Percentiles rank a stretch among this genome's conserved stretches.
Evolutionary conservation across 2,329 filamentous ascomycete genomes (phyloP).

Genomic region (Paracoccidioides lutzii): DNA sequence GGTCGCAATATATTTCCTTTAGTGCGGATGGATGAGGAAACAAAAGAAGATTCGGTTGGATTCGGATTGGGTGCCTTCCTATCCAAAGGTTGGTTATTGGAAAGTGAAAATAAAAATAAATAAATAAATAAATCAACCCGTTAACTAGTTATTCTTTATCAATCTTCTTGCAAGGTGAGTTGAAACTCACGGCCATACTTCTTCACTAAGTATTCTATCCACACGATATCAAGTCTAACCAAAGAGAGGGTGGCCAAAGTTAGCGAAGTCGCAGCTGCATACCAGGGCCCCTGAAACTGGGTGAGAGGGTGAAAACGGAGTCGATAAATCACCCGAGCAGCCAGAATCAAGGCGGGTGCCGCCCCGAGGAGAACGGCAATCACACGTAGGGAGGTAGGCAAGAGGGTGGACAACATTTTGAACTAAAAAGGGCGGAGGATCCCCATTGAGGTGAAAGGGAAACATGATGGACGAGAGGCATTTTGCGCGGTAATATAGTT

Average conservation of each 20-base stretch:
- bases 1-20: conserved; percentile 31
- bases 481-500: too few relatives aligned
- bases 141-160: too few relatives aligned
- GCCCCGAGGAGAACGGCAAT: too few relatives aligned
- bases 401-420: too few relatives aligned
- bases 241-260: conserved; percentile 11
- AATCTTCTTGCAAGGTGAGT: neutral
- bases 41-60: conserved; percentile 26
- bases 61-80: conserved; percentile 25
- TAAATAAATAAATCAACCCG: too few relatives aligned
- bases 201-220: conserved; percentile 13
- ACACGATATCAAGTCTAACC: conserved; percentile 11
- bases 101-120: neutral
- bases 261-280: conserved; percentile 14
- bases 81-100: too few relatives aligned
- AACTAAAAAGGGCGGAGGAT: too few relatives aligned
- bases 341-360: too few relatives aligned
- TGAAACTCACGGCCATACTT: conserved; percentile 12
- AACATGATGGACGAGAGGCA: too few relatives aligned
- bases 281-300: conserved; percentile 15
- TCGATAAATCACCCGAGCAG: conserved; percentile 3
- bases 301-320: conserved; percentile 15
- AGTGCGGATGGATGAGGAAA: conserved; percentile 25
- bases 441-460: too few relatives aligned
- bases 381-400: too few relatives aligned